phyloP scores from a whole-genome alignment of 179 eudicot species.

The Amaranthus tricolor region DNA sequence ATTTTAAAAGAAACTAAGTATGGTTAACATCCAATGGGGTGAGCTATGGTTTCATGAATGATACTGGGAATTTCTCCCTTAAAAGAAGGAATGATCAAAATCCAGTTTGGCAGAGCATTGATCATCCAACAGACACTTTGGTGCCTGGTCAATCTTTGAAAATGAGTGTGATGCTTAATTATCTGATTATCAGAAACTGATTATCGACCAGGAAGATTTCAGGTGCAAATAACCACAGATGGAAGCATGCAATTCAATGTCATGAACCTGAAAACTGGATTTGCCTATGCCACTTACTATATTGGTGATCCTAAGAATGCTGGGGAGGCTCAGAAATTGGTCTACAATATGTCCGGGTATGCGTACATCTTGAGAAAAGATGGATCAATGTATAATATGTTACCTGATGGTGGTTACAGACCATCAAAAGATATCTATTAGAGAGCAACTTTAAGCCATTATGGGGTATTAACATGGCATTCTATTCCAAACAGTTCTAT shows the following conservation, averaged over 20 bases:
- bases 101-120: slow-evolving; percentile 13
- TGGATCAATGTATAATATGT: slow-evolving; percentile 1
- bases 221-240: not conserved
- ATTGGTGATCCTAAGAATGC: not conserved
- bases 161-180: not conserved
- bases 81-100: not conserved
- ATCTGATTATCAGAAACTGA: slow-evolving; percentile 3
- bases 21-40: not conserved
- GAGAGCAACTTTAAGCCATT: slow-evolving; percentile 24
- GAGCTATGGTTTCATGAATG: slow-evolving; percentile 28
- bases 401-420: not conserved
- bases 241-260: slow-evolving; percentile 20
- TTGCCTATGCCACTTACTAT: not conserved
- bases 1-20: no score
- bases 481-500: slow-evolving; percentile 13
- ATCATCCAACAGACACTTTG: slow-evolving; percentile 10
- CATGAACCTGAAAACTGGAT: not conserved
- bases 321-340: not conserved
- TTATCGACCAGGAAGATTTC: slow-evolving; percentile 12
- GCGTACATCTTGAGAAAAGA: slow-evolving; percentile 13
- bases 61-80: slow-evolving; percentile 30
- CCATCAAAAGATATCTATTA: slow-evolving; percentile 18
- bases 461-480: slow-evolving; percentile 31
- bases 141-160: not conserved
- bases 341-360: slow-evolving; percentile 16